phyloP scores from a whole-genome alignment of 441 rosid species.

The Bruguiera hainesii region DNA sequence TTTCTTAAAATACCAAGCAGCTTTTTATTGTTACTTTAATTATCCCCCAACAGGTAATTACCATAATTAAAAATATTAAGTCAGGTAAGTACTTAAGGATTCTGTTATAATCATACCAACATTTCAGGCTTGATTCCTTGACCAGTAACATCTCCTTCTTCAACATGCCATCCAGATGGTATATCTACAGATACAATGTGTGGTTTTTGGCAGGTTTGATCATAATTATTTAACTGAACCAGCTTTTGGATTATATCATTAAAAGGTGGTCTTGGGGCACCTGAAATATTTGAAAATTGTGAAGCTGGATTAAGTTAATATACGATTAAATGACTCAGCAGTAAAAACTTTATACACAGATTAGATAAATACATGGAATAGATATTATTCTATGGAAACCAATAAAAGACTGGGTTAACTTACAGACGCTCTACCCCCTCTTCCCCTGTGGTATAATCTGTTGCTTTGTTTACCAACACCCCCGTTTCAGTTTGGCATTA shows the following conservation, averaged over 20 bases:
- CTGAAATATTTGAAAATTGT: conserved; percentile 34
- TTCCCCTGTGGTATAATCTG: no score
- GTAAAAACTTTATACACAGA: background rate
- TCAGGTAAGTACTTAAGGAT: conserved; percentile 11
- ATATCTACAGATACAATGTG: conserved; percentile 74
- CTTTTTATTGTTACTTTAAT: background rate
- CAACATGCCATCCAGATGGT: conserved; percentile 99
- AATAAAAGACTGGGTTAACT: background rate
- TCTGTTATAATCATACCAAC: conserved; percentile 59
- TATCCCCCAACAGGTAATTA: background rate
- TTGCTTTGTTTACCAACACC: no score
- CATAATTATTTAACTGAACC: conserved; percentile 36
- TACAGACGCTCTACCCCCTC: no score
- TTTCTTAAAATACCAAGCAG: no score
- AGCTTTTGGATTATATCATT: conserved; percentile 62
- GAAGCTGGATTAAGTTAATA: conserved; percentile 6
- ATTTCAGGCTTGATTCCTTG: conserved; percentile 86
- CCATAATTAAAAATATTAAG: conserved; percentile 8
- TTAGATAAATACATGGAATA: background rate
- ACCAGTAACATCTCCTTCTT: conserved; percentile 72
- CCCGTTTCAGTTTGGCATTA: no score
- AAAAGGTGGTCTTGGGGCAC: conserved; percentile 91
- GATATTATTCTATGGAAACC: background rate
- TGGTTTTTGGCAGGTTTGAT: conserved; percentile 32
- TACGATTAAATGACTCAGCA: background rate